Evolutionary conservation across 2,329 filamentous ascomycete species (phyloP), one percentile per base, ranked within the genome.

Genomic region (Epichloe sylvatica): DNA sequence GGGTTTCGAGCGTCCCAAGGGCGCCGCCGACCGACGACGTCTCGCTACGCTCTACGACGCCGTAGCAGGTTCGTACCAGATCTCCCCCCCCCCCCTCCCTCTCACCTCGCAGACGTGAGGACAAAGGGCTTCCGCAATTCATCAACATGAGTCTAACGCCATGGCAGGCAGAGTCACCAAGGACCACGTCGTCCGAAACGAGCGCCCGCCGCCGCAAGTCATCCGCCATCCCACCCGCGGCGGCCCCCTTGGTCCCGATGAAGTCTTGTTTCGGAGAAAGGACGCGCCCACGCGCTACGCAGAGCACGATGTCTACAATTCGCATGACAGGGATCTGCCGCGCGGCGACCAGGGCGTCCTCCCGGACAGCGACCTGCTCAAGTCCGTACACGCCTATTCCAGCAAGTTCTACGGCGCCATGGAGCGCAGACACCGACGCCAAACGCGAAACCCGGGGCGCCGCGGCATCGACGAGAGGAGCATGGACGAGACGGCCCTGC

Each of bases 401-500:
- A 80, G 83, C 48, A 75, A 77, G 50, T 85, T 80, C 62, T 89
- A 87, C 65, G 70, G 70, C 38, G 66, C 66, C 8, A 62, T 70
- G 49, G 59, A 54, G 23, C 56, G 62, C 52, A 52, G 54, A 47
- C 47, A 53, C 36, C 17, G 51, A 17, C 44, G 43, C 25, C 30
- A 49, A 11, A 7, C 43, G 39, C 47, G n/a, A n/a, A n/a, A 23
- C 45, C 30, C 52, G 56, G n/a, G 56, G 53, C 34, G 50, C 54
- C 7, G 60, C 33, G 63, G 62, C 47, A 57, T 74, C 37, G 71
- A 77, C 52, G 73, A 77, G 60, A 63, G 73, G 54, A 85, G 79
- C 62, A 78, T 91, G 76, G 84, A 91, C 60, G 86, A 87, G 67
- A 87, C 84, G 13, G 85, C 85, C 4, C 70, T 91, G 51, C 67